A percentile compares a stretch with the other conserved stretches of the same genome.
phyloP scores from a whole-genome alignment of 140 eudicot species.

The Flaveria floridana region DNA sequence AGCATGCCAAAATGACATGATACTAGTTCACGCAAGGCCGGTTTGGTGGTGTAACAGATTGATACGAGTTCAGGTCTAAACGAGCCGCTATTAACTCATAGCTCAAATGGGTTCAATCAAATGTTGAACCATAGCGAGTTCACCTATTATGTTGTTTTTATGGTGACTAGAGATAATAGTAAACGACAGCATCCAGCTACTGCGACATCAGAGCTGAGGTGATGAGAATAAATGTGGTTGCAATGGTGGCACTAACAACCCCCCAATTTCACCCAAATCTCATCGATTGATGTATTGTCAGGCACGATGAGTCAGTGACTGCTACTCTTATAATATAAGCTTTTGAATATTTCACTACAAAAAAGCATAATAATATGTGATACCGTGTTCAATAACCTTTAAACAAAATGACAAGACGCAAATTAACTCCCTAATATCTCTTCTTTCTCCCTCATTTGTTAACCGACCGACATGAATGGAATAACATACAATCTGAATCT shows the following conservation, averaged over 20 bases:
- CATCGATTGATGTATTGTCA: too few species aligned
- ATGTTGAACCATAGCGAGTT: neutral
- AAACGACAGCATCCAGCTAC: too few species aligned
- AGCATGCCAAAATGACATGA: too few species aligned
- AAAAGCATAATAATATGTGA: neutral
- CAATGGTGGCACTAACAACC: too few species aligned
- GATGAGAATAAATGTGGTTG: neutral
- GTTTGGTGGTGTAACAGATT: too few species aligned
- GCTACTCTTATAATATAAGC: neutral
- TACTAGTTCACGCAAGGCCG: too few species aligned
- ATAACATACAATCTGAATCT: constrained; percentile 23
- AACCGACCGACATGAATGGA: constrained; percentile 14
- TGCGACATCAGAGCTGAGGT: neutral
- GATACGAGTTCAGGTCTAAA: too few species aligned
- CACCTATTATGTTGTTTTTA: neutral
- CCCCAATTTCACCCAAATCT: too few species aligned
- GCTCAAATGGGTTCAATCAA: neutral
- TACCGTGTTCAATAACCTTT: neutral
- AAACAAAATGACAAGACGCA: neutral
- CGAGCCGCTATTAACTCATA: too few species aligned
- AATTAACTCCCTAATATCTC: neutral
- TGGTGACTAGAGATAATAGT: neutral
- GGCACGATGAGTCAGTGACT: too few species aligned
- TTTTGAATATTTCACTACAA: neutral
- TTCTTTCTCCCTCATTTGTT: neutral